These are phyloP conservation scores for Byssochlamys sp. DNA, from an alignment of 2,329 filamentous ascomycete species.

Conservation along the genomic window DNA sequence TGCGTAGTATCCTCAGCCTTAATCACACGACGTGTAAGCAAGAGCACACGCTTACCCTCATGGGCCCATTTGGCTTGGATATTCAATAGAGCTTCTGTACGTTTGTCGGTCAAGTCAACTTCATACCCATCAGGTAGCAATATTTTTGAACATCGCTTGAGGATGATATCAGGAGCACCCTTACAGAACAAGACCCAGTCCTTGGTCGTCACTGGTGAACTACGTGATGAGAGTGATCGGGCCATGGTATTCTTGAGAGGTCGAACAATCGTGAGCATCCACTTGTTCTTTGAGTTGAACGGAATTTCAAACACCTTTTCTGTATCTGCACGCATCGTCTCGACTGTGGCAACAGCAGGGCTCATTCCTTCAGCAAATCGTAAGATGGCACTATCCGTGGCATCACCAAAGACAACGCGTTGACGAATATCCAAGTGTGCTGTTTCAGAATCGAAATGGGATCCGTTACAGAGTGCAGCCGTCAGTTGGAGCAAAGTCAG, in stretches of 20 bases:
- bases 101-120: slow-evolving; percentile 42
- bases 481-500: no score
- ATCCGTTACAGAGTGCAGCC: no score
- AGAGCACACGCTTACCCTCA: slow-evolving; percentile 59
- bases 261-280: slow-evolving; percentile 63
- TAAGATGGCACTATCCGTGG: no score
- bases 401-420: no score
- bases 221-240: no score
- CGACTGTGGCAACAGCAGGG: no score
- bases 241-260: slow-evolving; percentile 22
- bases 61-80: slow-evolving; percentile 61
- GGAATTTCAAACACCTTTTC: slow-evolving; percentile 58
- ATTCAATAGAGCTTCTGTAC: slow-evolving; percentile 42
- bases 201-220: slow-evolving; percentile 8
- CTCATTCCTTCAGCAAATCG: no score
- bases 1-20: slow-evolving; percentile 38
- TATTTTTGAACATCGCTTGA: slow-evolving; percentile 54
- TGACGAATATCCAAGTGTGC: no score
- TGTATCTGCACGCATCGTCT: slow-evolving; percentile 41
- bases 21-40: slow-evolving; percentile 56
- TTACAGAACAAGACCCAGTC: slow-evolving; percentile 49
- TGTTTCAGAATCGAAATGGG: no score
- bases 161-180: slow-evolving; percentile 65
- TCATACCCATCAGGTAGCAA: slow-evolving; percentile 48
- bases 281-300: slow-evolving; percentile 80